Evolutionary conservation across 1,284 basidiomycete genomes (phyloP).

Genomic region (Boletus sp.): DNA sequence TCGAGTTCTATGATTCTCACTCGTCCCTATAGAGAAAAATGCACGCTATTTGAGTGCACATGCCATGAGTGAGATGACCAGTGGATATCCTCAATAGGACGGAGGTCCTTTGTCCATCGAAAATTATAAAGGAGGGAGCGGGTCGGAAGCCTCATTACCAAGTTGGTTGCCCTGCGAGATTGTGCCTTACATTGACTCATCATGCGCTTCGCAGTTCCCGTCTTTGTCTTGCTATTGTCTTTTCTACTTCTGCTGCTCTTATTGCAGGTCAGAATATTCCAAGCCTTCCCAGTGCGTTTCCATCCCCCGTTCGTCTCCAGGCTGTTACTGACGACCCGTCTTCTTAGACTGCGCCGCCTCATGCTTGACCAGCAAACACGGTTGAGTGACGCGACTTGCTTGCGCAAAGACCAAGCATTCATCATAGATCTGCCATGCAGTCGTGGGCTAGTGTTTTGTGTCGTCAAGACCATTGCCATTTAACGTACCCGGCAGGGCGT

Average conservation of each 20-base stretch:
- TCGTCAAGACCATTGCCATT: too few species aligned
- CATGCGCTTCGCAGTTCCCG: slow-evolving; percentile 46
- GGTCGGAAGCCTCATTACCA: neutral
- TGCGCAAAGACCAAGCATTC: too few species aligned
- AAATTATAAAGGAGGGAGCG: neutral
- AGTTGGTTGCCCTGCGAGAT: neutral
- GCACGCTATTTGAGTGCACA: neutral
- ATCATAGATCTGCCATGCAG: too few species aligned
- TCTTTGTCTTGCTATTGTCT: slow-evolving; percentile 42
- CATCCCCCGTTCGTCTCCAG: neutral
- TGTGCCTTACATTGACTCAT: neutral
- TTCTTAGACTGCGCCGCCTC: too few species aligned
- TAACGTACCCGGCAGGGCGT: too few species aligned
- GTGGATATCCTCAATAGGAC: neutral
- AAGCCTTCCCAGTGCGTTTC: slow-evolving; percentile 37
- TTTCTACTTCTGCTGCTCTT: slow-evolving; percentile 37
- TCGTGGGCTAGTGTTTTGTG: too few species aligned
- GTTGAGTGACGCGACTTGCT: too few species aligned
- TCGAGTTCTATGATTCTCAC: too few species aligned
- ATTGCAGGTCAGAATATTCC: slow-evolving; percentile 10
- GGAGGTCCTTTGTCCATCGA: neutral
- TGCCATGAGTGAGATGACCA: neutral
- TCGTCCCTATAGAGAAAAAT: too few species aligned
- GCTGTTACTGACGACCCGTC: neutral
- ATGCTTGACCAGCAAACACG: too few species aligned